A percentile compares a stretch with the other conserved stretches of the same genome.
Conservation (phyloP, 1,284 basidiomycete species). For the Austropuccinia psidii region DNA sequence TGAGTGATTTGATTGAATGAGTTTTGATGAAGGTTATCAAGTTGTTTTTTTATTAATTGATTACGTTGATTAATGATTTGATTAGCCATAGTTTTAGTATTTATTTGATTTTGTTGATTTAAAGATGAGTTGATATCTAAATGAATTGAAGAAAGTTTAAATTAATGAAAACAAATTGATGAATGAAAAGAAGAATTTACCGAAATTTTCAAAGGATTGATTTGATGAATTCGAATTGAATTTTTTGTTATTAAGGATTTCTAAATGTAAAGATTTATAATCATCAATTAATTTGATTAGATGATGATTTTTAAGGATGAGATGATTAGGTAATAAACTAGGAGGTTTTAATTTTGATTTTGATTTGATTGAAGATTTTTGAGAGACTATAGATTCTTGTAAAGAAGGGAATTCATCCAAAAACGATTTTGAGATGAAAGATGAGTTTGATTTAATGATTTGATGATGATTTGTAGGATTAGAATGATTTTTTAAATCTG, state of each 20-base stretch:
- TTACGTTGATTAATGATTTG: neutral
- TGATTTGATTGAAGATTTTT: neutral
- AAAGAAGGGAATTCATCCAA: constrained; percentile 23
- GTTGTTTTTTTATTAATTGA: constrained; percentile 8
- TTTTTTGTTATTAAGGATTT: neutral
- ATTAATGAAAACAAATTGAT: neutral
- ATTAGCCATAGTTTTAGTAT: neutral
- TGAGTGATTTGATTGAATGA: neutral
- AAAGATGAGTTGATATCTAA: neutral
- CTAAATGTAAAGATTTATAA: neutral
- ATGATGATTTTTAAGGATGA: neutral
- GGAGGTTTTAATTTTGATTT: neutral
- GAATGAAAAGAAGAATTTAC: neutral
- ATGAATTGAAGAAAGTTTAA: neutral
- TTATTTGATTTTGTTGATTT: neutral
- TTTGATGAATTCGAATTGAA: neutral
- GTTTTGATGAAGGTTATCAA: neutral
- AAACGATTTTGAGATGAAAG: neutral
- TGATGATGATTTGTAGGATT: neutral
- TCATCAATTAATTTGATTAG: neutral
- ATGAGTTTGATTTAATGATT: neutral
- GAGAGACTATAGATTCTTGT: neutral
- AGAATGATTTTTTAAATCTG: neutral
- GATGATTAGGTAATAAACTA: neutral
- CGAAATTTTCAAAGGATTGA: neutral